These are phyloP conservation scores for Curvularia verruculosa DNA, from an alignment of 2,329 filamentous ascomycete species.

Conservation along the genomic window DNA sequence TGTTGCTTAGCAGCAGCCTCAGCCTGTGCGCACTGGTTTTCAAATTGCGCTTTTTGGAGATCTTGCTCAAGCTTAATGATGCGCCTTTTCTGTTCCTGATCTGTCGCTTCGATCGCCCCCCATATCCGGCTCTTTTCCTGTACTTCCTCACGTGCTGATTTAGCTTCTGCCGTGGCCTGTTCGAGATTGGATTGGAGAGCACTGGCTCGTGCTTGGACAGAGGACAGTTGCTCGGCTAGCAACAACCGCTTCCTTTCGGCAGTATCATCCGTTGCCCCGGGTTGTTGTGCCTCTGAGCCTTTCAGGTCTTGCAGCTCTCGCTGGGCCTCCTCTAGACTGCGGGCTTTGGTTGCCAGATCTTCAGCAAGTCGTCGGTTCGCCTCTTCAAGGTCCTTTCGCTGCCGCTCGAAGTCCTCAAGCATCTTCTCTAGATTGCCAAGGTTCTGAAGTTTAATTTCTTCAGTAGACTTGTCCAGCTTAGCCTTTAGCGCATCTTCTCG, in stretches of 20 bases:
- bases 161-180: slow-evolving; percentile 35
- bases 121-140: slow-evolving; percentile 18
- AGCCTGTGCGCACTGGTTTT: slow-evolving; percentile 35
- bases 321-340: slow-evolving; percentile 11
- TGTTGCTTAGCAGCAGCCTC: slow-evolving; percentile 35
- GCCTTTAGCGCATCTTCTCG: slow-evolving; percentile 30
- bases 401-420: slow-evolving; percentile 21
- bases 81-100: slow-evolving; percentile 16
- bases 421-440: slow-evolving; percentile 36
- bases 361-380: slow-evolving; percentile 8
- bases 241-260: slow-evolving; percentile 15
- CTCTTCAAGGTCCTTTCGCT: slow-evolving; percentile 9
- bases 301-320: slow-evolving; percentile 15
- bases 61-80: slow-evolving; percentile 32
- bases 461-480: slow-evolving; percentile 36
- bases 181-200: slow-evolving; percentile 34
- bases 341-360: slow-evolving; percentile 8
- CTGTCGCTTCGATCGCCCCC: slow-evolving; percentile 15
- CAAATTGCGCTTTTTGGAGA: slow-evolving; percentile 31
- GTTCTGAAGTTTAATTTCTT: slow-evolving; percentile 36
- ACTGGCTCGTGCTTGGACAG: slow-evolving; percentile 35
- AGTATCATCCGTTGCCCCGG: slow-evolving; percentile 4
- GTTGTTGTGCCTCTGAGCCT: slow-evolving; percentile 4
- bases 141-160: slow-evolving; percentile 32
- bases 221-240: slow-evolving; percentile 29